These are phyloP conservation scores for Sodiomyces alkalinus DNA, from an alignment of 2,329 filamentous ascomycete species.

Conservation along the genomic window DNA sequence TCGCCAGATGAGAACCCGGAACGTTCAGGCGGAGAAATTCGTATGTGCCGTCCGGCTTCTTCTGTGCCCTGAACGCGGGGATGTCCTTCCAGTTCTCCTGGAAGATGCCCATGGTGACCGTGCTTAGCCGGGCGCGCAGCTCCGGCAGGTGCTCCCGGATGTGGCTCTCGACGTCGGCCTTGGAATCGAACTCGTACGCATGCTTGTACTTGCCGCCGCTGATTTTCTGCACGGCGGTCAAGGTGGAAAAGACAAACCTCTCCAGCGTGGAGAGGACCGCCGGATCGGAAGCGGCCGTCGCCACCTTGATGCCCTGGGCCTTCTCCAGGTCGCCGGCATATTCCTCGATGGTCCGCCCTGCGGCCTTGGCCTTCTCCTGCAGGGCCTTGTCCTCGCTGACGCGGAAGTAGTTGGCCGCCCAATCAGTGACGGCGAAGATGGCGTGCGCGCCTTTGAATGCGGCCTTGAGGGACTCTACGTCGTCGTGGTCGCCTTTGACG, in stretches of 20 bases:
- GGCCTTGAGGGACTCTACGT: conserved; percentile 13
- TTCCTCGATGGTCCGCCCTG: conserved; percentile 4
- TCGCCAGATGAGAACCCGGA: not conserved
- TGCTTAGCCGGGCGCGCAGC: conserved; percentile 6
- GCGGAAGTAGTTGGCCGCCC: conserved; percentile 2
- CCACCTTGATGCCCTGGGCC: conserved; percentile 9
- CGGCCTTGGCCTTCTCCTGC: conserved; percentile 1
- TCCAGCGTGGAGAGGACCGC: conserved; percentile 7
- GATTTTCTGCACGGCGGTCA: not conserved
- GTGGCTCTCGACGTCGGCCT: conserved; percentile 2
- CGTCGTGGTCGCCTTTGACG: conserved; percentile 17
- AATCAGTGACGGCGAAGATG: conserved; percentile 23
- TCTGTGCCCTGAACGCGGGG: conserved; percentile 3
- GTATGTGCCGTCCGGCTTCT: conserved; percentile 5
- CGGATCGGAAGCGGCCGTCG: conserved; percentile 6
- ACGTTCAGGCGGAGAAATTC: conserved; percentile 1
- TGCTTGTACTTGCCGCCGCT: conserved; percentile 4
- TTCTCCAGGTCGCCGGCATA: conserved; percentile 8
- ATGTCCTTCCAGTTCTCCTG: conserved; percentile 7
- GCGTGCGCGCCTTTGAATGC: conserved; percentile 20
- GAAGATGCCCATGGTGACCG: conserved; percentile 7
- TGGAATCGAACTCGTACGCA: conserved; percentile 4
- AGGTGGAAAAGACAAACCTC: conserved; percentile 2
- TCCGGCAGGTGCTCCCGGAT: conserved; percentile 4
- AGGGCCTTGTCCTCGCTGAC: conserved; percentile 2